A percentile compares a stretch with the other conserved stretches of the same genome.
phyloP scores from a whole-genome alignment of 441 rosid species.

The Erodium texanum region DNA sequence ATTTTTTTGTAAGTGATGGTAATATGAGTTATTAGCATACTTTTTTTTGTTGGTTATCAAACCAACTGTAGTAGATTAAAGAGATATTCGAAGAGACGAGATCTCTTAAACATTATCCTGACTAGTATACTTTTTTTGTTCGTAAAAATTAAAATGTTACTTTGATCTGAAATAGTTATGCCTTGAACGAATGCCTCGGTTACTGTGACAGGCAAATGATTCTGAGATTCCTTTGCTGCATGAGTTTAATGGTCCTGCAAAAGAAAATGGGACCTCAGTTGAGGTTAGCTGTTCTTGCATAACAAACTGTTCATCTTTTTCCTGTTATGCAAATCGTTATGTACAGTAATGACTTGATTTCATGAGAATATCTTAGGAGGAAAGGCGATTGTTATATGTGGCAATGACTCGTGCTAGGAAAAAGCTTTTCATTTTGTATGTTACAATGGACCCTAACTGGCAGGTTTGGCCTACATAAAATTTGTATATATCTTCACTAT shows the following conservation, averaged over 20 bases:
- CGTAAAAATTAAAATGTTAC: background rate
- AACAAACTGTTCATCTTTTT: slow-evolving; percentile 11
- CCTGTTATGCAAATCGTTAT: slow-evolving; percentile 7
- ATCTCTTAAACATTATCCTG: background rate
- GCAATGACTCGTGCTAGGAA: slow-evolving; percentile 97
- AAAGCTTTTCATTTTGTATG: slow-evolving; percentile 69
- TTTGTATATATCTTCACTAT: slow-evolving; percentile 15
- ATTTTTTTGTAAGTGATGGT: background rate
- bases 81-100: background rate
- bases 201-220: slow-evolving; percentile 70
- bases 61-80: background rate
- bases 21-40: background rate
- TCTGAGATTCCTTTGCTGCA: slow-evolving; percentile 83
- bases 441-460: slow-evolving; percentile 80
- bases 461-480: slow-evolving; percentile 51
- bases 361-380: slow-evolving; percentile 52
- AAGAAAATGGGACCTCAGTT: slow-evolving; percentile 47
- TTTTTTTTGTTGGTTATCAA: background rate
- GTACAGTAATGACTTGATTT: slow-evolving; percentile 15
- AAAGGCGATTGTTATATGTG: slow-evolving; percentile 78
- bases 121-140: background rate
- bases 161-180: background rate
- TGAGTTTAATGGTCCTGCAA: slow-evolving; percentile 45
- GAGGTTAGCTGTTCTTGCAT: slow-evolving; percentile 45
- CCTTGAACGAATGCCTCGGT: slow-evolving; percentile 11